phyloP scores from a whole-genome alignment of 352 stramenopile species.

The Phytophthora meadii region DNA sequence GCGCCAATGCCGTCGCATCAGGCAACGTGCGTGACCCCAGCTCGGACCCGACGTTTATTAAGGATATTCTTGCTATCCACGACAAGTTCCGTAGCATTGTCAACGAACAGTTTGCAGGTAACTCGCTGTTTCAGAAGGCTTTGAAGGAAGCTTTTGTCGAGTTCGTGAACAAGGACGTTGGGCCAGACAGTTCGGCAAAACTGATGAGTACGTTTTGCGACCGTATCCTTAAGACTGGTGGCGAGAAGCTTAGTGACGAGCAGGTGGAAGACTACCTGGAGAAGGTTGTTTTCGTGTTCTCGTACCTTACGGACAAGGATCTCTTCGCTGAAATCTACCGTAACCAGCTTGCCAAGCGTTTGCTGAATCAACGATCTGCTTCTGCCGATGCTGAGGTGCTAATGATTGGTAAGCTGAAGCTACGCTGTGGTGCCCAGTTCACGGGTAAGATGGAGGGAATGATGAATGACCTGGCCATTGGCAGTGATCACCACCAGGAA shows the following conservation, averaged over 20 bases:
- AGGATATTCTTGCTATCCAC: slow-evolving; percentile 97
- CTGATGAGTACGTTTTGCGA: slow-evolving; percentile 99
- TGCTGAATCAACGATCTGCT: slow-evolving; percentile 98
- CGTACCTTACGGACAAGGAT: slow-evolving; percentile 99
- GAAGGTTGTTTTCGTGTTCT: slow-evolving; percentile 99
- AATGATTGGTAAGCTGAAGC: slow-evolving; percentile 99
- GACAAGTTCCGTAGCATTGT: slow-evolving; percentile 98
- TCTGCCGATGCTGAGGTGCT: slow-evolving; percentile 98
- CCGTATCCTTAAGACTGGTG: slow-evolving; percentile 98
- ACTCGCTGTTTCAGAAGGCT: slow-evolving; percentile 99
- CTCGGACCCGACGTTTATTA: slow-evolving; percentile 97
- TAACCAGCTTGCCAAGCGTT: slow-evolving; percentile 98
- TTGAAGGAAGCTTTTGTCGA: slow-evolving; percentile 99
- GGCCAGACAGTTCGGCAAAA: slow-evolving; percentile 97
- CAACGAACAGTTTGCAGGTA: slow-evolving; percentile 96
- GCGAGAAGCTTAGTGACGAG: slow-evolving; percentile 97
- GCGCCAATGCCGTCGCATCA: slow-evolving; percentile 87
- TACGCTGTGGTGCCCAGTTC: slow-evolving; percentile 98
- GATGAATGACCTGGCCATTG: slow-evolving; percentile 98
- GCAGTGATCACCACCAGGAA: slow-evolving; percentile 96
- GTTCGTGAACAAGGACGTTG: slow-evolving; percentile 99
- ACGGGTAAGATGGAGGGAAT: slow-evolving; percentile 99
- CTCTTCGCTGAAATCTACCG: slow-evolving; percentile 99
- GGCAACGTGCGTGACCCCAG: slow-evolving; percentile 93
- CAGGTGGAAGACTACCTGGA: slow-evolving; percentile 98